A percentile compares a stretch with the other conserved stretches of the same genome.
These are phyloP conservation scores for Sodiomyces alkalinus DNA, from an alignment of 2,329 filamentous ascomycete genomes.

Conservation along the genomic window DNA sequence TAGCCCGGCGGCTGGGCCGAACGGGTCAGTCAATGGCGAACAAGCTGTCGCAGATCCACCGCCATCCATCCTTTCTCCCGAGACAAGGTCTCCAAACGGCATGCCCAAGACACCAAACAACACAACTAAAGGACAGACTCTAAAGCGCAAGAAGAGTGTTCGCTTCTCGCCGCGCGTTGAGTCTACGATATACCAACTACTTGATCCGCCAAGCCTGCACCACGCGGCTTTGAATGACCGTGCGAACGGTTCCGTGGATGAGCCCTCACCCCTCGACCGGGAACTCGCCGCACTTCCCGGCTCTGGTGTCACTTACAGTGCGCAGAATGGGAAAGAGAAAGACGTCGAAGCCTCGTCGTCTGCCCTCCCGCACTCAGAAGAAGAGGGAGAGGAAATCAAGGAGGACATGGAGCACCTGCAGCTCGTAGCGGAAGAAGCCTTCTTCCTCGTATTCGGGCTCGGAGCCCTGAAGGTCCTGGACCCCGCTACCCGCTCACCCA, in stretches of 20 bases:
- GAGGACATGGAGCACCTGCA: slow-evolving; percentile 81
- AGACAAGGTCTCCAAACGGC: too few relatives aligned
- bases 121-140: slow-evolving; percentile 7
- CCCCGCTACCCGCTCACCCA: slow-evolving; percentile 23
- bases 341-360: too few relatives aligned
- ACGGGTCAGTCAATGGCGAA: too few relatives aligned
- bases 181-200: slow-evolving; percentile 41
- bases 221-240: slow-evolving; percentile 12
- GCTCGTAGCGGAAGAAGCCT: slow-evolving; percentile 75
- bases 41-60: too few relatives aligned
- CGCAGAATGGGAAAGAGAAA: too few relatives aligned
- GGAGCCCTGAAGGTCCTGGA: slow-evolving; percentile 55
- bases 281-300: neutral
- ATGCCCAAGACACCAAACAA: neutral
- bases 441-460: slow-evolving; percentile 74
- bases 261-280: slow-evolving; percentile 2
- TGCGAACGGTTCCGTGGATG: neutral
- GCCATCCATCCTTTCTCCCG: too few relatives aligned
- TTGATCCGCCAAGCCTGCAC: slow-evolving; percentile 35
- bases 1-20: too few relatives aligned
- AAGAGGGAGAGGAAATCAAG: slow-evolving; percentile 14
- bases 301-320: neutral
- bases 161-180: slow-evolving; percentile 55
- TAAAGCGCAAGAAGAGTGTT: slow-evolving; percentile 45
- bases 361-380: too few relatives aligned